Evolutionary conservation across 1,284 basidiomycete genomes (phyloP).

Genomic region (Trichosporon sp.): DNA sequence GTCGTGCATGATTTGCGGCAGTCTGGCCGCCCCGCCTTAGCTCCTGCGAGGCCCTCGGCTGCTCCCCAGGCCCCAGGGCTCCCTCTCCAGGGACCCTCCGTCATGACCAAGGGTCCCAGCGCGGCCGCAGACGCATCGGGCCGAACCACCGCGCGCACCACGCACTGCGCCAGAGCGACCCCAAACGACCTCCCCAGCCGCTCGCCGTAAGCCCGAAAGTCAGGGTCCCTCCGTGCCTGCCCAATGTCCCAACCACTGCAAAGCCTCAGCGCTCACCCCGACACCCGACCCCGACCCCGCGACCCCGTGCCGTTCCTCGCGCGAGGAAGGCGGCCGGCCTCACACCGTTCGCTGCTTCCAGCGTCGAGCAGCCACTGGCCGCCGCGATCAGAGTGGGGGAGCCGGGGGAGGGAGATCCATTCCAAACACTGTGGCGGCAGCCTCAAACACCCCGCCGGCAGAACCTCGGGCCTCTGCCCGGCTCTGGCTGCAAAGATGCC

Average conservation of each 20-base stretch:
- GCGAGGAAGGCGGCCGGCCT: not conserved
- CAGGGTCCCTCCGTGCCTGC: not conserved
- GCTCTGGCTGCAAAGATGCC: not conserved
- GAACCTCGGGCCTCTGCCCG: not conserved
- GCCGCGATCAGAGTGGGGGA: not conserved
- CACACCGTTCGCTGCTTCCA: too few species aligned
- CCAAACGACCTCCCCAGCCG: not conserved
- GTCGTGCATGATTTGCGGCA: not conserved
- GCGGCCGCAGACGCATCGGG: not conserved
- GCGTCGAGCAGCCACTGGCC: not conserved
- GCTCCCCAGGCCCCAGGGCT: not conserved
- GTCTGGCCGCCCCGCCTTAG: not conserved
- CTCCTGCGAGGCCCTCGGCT: not conserved
- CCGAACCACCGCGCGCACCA: not conserved
- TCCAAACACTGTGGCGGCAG: not conserved
- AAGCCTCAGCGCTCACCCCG: not conserved
- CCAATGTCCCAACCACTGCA: not conserved
- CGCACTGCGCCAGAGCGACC: not conserved
- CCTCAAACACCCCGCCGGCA: not conserved
- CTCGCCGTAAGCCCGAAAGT: not conserved
- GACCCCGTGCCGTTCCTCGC: not conserved
- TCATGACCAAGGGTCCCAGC: not conserved
- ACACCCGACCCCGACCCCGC: too few species aligned
- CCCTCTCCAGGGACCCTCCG: too few species aligned
- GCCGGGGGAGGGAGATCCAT: not conserved